These are phyloP conservation scores for Peronospora destructor DNA, from an alignment of 352 stramenopile species.

Conservation along the genomic window DNA sequence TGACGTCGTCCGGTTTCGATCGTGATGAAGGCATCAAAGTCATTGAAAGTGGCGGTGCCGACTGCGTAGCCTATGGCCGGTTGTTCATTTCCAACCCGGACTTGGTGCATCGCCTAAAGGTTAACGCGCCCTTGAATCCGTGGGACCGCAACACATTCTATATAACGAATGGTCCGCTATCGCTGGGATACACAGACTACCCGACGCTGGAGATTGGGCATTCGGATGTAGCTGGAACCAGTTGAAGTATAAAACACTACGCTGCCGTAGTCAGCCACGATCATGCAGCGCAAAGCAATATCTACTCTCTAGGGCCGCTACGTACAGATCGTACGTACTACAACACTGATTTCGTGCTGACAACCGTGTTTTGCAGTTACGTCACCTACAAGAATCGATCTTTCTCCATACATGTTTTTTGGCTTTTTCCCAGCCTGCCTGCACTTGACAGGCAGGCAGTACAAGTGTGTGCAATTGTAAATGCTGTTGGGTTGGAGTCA, in stretches of 20 bases:
- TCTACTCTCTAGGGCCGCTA: no score
- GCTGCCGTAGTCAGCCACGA: not conserved
- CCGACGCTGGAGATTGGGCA: conserved; percentile 18
- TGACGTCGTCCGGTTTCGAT: conserved; percentile 46
- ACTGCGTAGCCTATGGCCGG: conserved; percentile 53
- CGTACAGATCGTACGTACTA: no score
- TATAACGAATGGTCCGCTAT: conserved; percentile 20
- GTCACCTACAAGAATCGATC: no score
- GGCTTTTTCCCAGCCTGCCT: no score
- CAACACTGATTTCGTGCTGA: no score
- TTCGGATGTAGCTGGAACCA: conserved; percentile 1
- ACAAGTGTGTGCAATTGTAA: no score
- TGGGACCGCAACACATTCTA: conserved; percentile 38
- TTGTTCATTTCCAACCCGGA: conserved; percentile 69
- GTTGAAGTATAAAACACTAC: not conserved
- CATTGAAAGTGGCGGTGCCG: conserved; percentile 29
- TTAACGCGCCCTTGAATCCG: conserved; percentile 31
- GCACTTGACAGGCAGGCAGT: no score
- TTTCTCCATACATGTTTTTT: no score
- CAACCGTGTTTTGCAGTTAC: no score
- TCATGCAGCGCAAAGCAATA: not conserved
- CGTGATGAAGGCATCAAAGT: conserved; percentile 27
- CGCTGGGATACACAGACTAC: conserved; percentile 44
- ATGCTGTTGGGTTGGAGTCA: no score
- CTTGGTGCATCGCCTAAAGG: conserved; percentile 39